Conservation (phyloP, 1,284 basidiomycete species). For the Serendipita sp. region DNA sequence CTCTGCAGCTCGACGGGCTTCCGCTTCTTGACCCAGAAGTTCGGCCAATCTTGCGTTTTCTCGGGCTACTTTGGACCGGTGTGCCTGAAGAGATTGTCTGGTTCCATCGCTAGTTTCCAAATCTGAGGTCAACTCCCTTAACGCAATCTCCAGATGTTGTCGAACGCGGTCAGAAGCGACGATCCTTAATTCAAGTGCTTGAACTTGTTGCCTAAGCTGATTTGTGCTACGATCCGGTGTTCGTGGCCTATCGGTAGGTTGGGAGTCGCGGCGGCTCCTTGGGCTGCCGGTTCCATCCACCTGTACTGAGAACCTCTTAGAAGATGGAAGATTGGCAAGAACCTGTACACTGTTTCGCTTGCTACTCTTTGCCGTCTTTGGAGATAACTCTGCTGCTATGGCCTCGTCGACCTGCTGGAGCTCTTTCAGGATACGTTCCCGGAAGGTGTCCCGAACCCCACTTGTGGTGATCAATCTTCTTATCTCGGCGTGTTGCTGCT, state of each 20-base stretch:
- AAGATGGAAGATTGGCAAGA: conserved; percentile 30
- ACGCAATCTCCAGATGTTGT: conserved; percentile 46
- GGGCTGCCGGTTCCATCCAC: conserved; percentile 23
- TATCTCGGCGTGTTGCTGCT: conserved; percentile 56
- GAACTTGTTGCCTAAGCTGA: conserved; percentile 48
- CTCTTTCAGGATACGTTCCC: conserved; percentile 51
- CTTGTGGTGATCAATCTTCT: conserved; percentile 46
- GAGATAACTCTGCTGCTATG: conserved; percentile 41
- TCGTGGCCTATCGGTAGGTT: conserved; percentile 24
- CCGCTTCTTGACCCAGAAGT: conserved; percentile 48
- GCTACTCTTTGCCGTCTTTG: conserved; percentile 18
- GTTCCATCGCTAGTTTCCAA: conserved; percentile 52
- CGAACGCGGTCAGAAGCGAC: conserved; percentile 52
- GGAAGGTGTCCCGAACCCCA: conserved; percentile 42
- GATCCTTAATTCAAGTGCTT: conserved; percentile 56
- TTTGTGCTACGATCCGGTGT: conserved; percentile 36
- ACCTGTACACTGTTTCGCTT: conserved; percentile 23
- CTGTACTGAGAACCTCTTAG: conserved; percentile 25
- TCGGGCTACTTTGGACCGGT: conserved; percentile 38
- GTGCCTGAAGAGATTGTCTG: conserved; percentile 45
- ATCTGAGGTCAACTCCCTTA: conserved; percentile 49
- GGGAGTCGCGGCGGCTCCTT: conserved; percentile 24
- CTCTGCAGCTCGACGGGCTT: conserved; percentile 45
- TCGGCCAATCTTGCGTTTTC: conserved; percentile 45
- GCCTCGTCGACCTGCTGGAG: conserved; percentile 51